phyloP scores from a whole-genome alignment of 345 rosid genomes.

The Punica granatum region DNA sequence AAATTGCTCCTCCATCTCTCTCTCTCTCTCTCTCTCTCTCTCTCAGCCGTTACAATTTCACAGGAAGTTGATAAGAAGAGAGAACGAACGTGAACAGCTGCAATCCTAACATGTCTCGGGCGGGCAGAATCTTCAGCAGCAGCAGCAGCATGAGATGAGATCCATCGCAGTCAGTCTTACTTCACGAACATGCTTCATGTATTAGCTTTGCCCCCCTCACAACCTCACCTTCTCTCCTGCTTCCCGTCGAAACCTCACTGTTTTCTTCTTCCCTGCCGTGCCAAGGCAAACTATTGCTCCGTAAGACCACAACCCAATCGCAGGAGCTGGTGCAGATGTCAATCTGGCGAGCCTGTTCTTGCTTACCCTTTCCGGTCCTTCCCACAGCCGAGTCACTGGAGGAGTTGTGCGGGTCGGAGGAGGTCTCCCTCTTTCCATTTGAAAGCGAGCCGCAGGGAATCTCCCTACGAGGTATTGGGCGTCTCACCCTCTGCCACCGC shows the following conservation, averaged over 20 bases:
- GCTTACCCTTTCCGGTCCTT: not conserved
- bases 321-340: constrained; percentile 1
- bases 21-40: too few relatives aligned
- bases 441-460: constrained; percentile 52
- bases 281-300: not conserved
- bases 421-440: constrained; percentile 21
- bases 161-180: constrained; percentile 4
- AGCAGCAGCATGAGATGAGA: constrained; percentile 8
- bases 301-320: not conserved
- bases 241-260: constrained; percentile 7
- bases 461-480: constrained; percentile 84
- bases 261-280: not conserved
- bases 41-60: too few relatives aligned
- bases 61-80: too few relatives aligned
- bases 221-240: constrained; percentile 17
- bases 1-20: too few relatives aligned
- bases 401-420: constrained; percentile 11
- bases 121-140: too few relatives aligned
- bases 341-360: not conserved
- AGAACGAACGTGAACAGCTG: too few relatives aligned
- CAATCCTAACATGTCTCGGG: too few relatives aligned
- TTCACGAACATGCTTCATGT: constrained; percentile 26
- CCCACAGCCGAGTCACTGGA: not conserved
- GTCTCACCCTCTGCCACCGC: constrained; percentile 72
- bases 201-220: constrained; percentile 17